These are phyloP conservation scores for Achaetomiella virescens DNA, from an alignment of 495 filamentous ascomycete genomes.

Conservation along the genomic window DNA sequence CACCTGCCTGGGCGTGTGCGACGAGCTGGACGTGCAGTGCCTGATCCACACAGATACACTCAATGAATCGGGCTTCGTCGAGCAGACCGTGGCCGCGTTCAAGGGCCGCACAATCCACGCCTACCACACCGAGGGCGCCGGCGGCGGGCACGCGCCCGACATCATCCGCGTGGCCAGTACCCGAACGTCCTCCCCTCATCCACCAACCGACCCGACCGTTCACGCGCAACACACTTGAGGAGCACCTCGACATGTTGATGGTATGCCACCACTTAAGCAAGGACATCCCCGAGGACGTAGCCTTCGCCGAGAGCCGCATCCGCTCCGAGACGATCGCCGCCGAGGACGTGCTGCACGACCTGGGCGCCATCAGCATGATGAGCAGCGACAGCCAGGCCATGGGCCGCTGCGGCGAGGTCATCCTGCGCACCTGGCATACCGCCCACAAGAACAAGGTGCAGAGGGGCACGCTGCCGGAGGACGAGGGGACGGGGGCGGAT, in stretches of 20 bases:
- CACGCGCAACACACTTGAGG: constrained; percentile 89
- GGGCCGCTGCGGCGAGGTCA: constrained; percentile 93
- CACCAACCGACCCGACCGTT: constrained; percentile 90
- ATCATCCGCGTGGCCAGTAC: constrained; percentile 92
- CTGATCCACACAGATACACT: constrained; percentile 97
- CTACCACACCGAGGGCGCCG: constrained; percentile 96
- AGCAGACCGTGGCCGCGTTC: constrained; percentile 83
- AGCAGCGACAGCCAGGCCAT: constrained; percentile 94
- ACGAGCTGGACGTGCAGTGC: constrained; percentile 86
- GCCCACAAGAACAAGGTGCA: constrained; percentile 97
- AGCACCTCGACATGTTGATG: constrained; percentile 99
- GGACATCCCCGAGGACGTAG: constrained; percentile 92
- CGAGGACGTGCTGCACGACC: constrained; percentile 93
- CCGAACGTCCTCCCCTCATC: constrained; percentile 86
- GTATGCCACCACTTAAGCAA: constrained; percentile 92
- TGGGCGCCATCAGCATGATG: constrained; percentile 99
- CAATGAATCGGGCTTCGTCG: constrained; percentile 96
- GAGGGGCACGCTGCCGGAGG: constrained; percentile 68
- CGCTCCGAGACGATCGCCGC: constrained; percentile 94
- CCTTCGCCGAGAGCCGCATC: constrained; percentile 93
- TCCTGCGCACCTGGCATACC: constrained; percentile 94
- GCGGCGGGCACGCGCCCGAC: constrained; percentile 93
- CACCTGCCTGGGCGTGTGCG: constrained; percentile 78
- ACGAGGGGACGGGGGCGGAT: constrained; percentile 75
- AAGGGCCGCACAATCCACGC: constrained; percentile 91